Evolutionary conservation across 78 protist species (phyloP), one percentile per base, ranked within the genome.

Genomic region (Bodo saltans): DNA sequence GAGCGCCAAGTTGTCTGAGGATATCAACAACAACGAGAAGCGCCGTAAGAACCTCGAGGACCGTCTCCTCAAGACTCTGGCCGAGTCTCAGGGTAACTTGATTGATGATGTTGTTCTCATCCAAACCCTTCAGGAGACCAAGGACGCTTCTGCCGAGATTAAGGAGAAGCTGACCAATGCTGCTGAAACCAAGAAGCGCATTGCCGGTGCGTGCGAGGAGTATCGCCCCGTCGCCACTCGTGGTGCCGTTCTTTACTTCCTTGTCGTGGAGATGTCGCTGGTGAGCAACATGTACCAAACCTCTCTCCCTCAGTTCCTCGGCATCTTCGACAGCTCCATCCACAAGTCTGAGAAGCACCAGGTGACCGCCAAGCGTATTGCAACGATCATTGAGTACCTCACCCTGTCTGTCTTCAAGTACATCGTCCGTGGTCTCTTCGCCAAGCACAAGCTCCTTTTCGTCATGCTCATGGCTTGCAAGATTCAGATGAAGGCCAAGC

Each of bases 211-310:
- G 21, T 88, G 94, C 28, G 93, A 91, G 85, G 93, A 91, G 85
- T 95, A 88, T 89, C 88, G 94, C 32, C 90, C 94, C 12, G 92
- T 93, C 11, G 96, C 96, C 12, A 52, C 78, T 27, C 94, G 96
- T 25, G 95, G 95, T 73, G 86, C 95, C 3, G 35, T 92, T 26
- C 42, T 95, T 32, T 95, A 92, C 80, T 95, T 95, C 88, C 39
- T 91, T 71, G 83, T 95, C 52, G 91, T 84, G 3, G 96, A 93
- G 53, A 90, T 90, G 92, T 0, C 90, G 70, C 17, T 76, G 17
- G 92, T 95, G 70, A 80, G 78, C 87, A 39, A 33, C 67, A 95
- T 95, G 98, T 95, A 95, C 88, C 90, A 91, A 84, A 88, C 89
- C 37, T 92, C 96, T 2, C 90, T 95, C 40, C 68, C 68, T 12